Base-by-base conservation (phyloP, 1,284 basidiomycete species). In the Wallemia ichthyophaga region DNA sequence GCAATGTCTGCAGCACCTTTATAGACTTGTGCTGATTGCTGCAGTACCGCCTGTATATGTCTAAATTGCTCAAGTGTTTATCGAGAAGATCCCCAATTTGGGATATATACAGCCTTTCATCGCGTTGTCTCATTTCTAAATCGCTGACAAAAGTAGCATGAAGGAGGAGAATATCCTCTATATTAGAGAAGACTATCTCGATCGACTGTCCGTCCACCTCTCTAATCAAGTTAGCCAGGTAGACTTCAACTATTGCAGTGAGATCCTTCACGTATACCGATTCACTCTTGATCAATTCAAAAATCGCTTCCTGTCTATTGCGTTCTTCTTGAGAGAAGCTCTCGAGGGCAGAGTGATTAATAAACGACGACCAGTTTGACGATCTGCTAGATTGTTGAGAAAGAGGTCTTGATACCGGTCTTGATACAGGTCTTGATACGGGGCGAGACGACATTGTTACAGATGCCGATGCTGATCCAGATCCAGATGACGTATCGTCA, bases 281-380 rank as follows among this genome's bases (percentile, higher is more conserved):
- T 68, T 95, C 91, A 0, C 89, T 94, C 1, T 76, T 76, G 64
- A 94, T 89, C 56, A 95, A 74, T 70, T 95, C 89, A 66, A 91
- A 94, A 57, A 92, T 91, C 13, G 65, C 65, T 73, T 94, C 89
- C 69, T 95, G 91, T 53, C 88, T 75, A 62, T 81, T 83, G 48
- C 89, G 75, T 67, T 95, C 89, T 33, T 73, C 72, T 0, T 75
- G 68, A 0, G 82, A 80, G 58, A 94, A 81, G 17, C 78, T 83
- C 25, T 81, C 79, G 28, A 94, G 69, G 0, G 83, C 84, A 32
- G 78, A 78, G 62, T 79, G 79, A 64, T 91, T 85, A 0, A 95
- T 82, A 58, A 95, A 71, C 67, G 83, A 87, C 1, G 83, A 80
- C 91, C 91, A 95, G 0, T 86, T 87, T 77, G 86, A 33, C n/a